A percentile compares a stretch with the other conserved stretches of the same genome.
Conservation (phyloP, 2,329 filamentous ascomycete genomes). For the Gaeumannomyces sp. region DNA sequence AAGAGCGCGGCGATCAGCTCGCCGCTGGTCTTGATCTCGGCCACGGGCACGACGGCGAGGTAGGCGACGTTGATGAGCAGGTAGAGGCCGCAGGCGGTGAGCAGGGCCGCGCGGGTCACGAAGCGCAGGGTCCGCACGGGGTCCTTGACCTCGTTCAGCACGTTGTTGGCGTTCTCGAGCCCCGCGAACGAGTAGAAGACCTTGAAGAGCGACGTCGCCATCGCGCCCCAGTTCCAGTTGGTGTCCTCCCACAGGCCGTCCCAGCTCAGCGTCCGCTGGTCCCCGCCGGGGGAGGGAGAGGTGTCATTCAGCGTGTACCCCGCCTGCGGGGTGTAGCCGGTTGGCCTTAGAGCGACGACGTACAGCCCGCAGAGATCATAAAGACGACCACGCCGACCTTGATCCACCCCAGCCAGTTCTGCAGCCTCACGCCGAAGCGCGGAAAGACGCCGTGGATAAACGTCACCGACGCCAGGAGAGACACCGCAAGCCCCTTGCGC, state of each 20-base stretch:
- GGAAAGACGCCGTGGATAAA: constrained; percentile 54
- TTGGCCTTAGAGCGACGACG: constrained; percentile 43
- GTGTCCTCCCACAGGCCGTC: constrained; percentile 55
- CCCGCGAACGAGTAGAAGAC: constrained; percentile 66
- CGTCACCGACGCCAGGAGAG: constrained; percentile 49
- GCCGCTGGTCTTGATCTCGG: constrained; percentile 60
- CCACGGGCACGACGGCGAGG: constrained; percentile 28
- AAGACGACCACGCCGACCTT: constrained; percentile 55
- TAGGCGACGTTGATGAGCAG: constrained; percentile 55
- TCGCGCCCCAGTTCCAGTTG: constrained; percentile 61
- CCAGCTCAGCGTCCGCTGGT: constrained; percentile 14
- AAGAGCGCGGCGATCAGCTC: constrained; percentile 64
- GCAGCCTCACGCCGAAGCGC: constrained; percentile 49
- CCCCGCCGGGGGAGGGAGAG: background rate
- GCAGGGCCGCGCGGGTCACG: constrained; percentile 52
- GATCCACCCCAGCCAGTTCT: constrained; percentile 57
- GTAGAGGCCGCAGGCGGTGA: constrained; percentile 57
- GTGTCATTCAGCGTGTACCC: background rate
- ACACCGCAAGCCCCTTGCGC: constrained; percentile 51
- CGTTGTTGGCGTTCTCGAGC: constrained; percentile 61
- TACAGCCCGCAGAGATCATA: constrained; percentile 57
- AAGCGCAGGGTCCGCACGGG: constrained; percentile 59
- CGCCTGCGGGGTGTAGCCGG: background rate
- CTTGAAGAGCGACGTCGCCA: constrained; percentile 63
- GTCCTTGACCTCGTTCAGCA: constrained; percentile 64